phyloP scores from a whole-genome alignment of 2,329 filamentous ascomycete species.

The Dissoconium aciculare region DNA sequence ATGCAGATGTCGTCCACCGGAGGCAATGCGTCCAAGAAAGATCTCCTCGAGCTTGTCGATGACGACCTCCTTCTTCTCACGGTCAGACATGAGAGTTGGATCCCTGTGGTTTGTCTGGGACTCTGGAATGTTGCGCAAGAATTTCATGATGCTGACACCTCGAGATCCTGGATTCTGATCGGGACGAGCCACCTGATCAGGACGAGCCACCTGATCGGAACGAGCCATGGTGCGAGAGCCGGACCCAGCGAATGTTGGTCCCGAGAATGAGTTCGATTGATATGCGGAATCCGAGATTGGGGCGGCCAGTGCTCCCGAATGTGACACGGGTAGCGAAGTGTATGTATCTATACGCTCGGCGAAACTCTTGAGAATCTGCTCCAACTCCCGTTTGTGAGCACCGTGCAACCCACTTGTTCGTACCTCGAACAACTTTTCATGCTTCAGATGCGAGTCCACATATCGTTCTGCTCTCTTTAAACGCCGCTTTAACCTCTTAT shows the following conservation, averaged over 20 bases:
- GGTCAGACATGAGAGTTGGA: slow-evolving; percentile 47
- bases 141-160: too few relatives aligned
- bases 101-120: too few relatives aligned
- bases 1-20: slow-evolving; percentile 31
- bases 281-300: too few relatives aligned
- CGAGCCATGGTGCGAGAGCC: too few relatives aligned
- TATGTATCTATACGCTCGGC: slow-evolving; percentile 49
- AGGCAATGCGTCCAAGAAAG: slow-evolving; percentile 54
- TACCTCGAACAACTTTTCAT: slow-evolving; percentile 71
- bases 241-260: too few relatives aligned
- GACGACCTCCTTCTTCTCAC: slow-evolving; percentile 60
- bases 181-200: too few relatives aligned
- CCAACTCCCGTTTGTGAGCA: slow-evolving; percentile 61
- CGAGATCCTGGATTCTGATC: too few relatives aligned
- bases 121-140: too few relatives aligned
- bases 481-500: slow-evolving; percentile 61
- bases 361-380: slow-evolving; percentile 57
- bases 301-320: slow-evolving; percentile 50
- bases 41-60: slow-evolving; percentile 65
- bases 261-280: too few relatives aligned
- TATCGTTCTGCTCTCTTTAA: slow-evolving; percentile 55
- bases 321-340: too few relatives aligned
- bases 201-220: too few relatives aligned
- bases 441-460: slow-evolving; percentile 50
- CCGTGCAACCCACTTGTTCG: slow-evolving; percentile 59